Evolutionary conservation across 140 eudicot species (phyloP), one percentile per base, ranked within the genome.

Genomic region (Stevia rebaudiana): DNA sequence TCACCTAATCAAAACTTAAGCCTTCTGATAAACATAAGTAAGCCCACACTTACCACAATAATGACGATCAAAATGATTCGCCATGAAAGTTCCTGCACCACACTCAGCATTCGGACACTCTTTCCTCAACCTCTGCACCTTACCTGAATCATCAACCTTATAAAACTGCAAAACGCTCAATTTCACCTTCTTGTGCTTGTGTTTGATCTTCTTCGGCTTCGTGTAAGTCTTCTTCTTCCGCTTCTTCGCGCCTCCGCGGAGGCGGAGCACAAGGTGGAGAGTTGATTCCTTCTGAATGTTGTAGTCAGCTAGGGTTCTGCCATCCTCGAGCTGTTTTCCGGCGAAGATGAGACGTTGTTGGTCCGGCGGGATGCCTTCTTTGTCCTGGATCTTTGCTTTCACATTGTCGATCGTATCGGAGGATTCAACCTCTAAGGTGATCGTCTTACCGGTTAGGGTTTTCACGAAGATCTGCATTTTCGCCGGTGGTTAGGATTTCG

Each of bases 391-490:
- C n/a, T n/a, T n/a, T n/a, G n/a, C n/a, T n/a, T n/a, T n/a, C n/a
- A n/a, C n/a, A 50, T 80, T 80, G 65, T 80, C 85, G 71, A 80
- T 80, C 1, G 85, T 80, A 22, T 80, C 85, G 46, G 81, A 76
- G 55, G 79, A 76, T 25, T 80, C 85, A 0, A 81, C 82, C 67
- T 81, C 86, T 6, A 81, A 63, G 68, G 86, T 81, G 42, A 81
- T 81, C 15, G 86, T 81, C 48, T 81, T 81, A 3, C 86, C 86
- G 61, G 86, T 81, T 8, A 81, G 77, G 77, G 86, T 81, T 50
- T 81, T 81, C 59, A 81, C 86, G 75, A 81, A 81, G 64, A 76
- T 81, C 80, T 81, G 86, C 86, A 81, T 81, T 4, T 48, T 71
- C 37, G 75, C 74, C 1, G 25, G 30, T 16, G 51, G 28, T 59